Percentiles rank a stretch among this genome's conserved stretches.
Conservation (phyloP, 805 yeast species). For the Spathaspora arborariae region DNA sequence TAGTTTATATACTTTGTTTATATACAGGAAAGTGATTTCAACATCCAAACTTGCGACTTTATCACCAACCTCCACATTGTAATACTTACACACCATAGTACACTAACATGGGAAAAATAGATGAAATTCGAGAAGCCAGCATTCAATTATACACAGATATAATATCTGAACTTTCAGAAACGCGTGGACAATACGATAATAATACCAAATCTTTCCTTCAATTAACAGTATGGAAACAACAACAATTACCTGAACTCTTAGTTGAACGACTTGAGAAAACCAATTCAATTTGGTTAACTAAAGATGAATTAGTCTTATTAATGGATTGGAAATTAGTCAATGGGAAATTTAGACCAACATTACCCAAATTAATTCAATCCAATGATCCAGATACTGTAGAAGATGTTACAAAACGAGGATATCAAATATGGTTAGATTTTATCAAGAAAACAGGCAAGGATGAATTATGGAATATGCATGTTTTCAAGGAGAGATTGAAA, state of each 20-base stretch:
- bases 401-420: slow-evolving; percentile 26
- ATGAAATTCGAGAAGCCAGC: slow-evolving; percentile 14
- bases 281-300: slow-evolving; percentile 26
- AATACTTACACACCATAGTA: too few relatives aligned
- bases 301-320: slow-evolving; percentile 35
- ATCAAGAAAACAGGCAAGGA: not conserved
- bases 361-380: slow-evolving; percentile 38
- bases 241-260: slow-evolving; percentile 25
- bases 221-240: slow-evolving; percentile 36
- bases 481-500: slow-evolving; percentile 19
- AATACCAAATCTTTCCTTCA: slow-evolving; percentile 25
- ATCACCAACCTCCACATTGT: too few relatives aligned
- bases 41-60: too few relatives aligned
- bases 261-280: slow-evolving; percentile 17
- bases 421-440: slow-evolving; percentile 12
- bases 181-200: slow-evolving; percentile 20
- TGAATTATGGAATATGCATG: not conserved
- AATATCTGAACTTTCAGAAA: slow-evolving; percentile 21
- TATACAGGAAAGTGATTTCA: too few relatives aligned
- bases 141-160: slow-evolving; percentile 22
- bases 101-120: not conserved
- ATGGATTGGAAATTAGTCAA: slow-evolving; percentile 49
- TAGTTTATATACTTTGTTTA: not conserved
- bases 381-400: slow-evolving; percentile 30
- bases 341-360: slow-evolving; percentile 43